phyloP scores from a whole-genome alignment of 148 eudicot species.

The Silene latifolia region DNA sequence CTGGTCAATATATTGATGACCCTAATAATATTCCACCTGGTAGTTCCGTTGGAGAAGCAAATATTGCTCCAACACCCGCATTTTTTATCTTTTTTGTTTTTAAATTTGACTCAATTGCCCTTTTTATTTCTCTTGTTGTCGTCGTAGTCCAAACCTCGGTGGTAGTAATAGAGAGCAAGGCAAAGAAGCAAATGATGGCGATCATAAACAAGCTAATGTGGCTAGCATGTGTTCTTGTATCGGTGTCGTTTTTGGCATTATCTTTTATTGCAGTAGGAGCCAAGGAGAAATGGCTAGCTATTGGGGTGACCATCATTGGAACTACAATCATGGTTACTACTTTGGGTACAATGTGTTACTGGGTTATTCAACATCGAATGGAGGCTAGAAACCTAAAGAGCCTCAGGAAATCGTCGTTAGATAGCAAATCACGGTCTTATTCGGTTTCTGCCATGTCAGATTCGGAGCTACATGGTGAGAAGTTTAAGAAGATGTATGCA shows the following conservation, averaged over 20 bases:
- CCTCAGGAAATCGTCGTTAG: slow-evolving; percentile 41
- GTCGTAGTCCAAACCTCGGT: slow-evolving; percentile 84
- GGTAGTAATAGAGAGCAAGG: slow-evolving; percentile 83
- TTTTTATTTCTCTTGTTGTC: slow-evolving; percentile 77
- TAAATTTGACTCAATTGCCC: slow-evolving; percentile 68
- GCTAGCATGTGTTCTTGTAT: slow-evolving; percentile 72
- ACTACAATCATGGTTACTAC: slow-evolving; percentile 66
- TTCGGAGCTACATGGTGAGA: slow-evolving; percentile 42
- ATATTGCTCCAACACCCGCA: slow-evolving; percentile 49
- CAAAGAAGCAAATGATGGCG: slow-evolving; percentile 89
- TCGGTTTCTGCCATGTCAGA: slow-evolving; percentile 47
- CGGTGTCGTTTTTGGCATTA: slow-evolving; percentile 70
- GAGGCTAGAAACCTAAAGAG: slow-evolving; percentile 48
- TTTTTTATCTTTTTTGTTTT: slow-evolving; percentile 60
- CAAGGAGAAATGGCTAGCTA: slow-evolving; percentile 60
- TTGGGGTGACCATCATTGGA: slow-evolving; percentile 64
- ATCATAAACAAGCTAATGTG: slow-evolving; percentile 86
- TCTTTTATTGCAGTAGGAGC: slow-evolving; percentile 66
- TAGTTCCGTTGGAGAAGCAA: slow-evolving; percentile 66
- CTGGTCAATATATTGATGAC: slow-evolving; percentile 65
- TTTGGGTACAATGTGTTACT: slow-evolving; percentile 74
- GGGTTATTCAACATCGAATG: slow-evolving; percentile 75
- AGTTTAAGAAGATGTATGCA: slow-evolving; percentile 65
- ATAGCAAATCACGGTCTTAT: slow-evolving; percentile 44
- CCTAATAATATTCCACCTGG: slow-evolving; percentile 44